Percentiles rank a stretch among this genome's conserved stretches.
Conservation (phyloP, 192 early-diverging fungal species). For the Podila horticola region DNA sequence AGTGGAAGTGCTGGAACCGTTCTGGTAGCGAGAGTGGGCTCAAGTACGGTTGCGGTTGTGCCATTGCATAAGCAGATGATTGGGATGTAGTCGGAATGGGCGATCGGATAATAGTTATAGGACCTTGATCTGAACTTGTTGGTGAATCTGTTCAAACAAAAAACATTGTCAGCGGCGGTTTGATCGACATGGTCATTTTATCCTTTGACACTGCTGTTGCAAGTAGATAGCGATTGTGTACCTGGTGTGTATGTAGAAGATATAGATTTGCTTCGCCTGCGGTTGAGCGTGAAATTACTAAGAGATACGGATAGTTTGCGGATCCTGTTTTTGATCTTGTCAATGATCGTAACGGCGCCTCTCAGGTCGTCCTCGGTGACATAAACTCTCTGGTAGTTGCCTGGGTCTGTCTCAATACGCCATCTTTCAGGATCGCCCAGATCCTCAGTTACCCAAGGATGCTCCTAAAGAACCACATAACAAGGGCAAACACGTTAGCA, state of each 20-base stretch:
- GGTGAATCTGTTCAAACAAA: constrained; percentile 20
- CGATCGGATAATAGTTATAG: constrained; percentile 43
- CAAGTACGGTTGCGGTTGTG: constrained; percentile 20
- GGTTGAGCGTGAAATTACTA: constrained; percentile 47
- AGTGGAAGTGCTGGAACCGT: constrained; percentile 47
- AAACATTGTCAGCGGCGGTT: background rate
- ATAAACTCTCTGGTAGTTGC: constrained; percentile 69
- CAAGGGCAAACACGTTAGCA: background rate
- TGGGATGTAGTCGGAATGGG: constrained; percentile 38
- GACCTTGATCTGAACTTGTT: constrained; percentile 14
- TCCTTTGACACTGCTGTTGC: too few species aligned
- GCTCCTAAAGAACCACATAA: constrained; percentile 56
- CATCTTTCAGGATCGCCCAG: constrained; percentile 73
- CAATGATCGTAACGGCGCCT: constrained; percentile 71
- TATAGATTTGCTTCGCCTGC: constrained; percentile 43
- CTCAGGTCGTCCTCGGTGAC: constrained; percentile 89
- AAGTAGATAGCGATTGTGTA: background rate
- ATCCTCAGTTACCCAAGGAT: constrained; percentile 89
- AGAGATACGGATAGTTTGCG: constrained; percentile 57
- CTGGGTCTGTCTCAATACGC: constrained; percentile 83
- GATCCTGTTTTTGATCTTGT: constrained; percentile 57
- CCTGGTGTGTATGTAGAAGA: constrained; percentile 33
- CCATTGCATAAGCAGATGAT: constrained; percentile 30
- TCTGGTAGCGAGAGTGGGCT: constrained; percentile 41
- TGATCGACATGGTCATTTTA: too few species aligned